Percentiles rank a stretch among this genome's conserved stretches.
phyloP scores from a whole-genome alignment of 2,329 filamentous ascomycete species.

The Fusarium burgessii region DNA sequence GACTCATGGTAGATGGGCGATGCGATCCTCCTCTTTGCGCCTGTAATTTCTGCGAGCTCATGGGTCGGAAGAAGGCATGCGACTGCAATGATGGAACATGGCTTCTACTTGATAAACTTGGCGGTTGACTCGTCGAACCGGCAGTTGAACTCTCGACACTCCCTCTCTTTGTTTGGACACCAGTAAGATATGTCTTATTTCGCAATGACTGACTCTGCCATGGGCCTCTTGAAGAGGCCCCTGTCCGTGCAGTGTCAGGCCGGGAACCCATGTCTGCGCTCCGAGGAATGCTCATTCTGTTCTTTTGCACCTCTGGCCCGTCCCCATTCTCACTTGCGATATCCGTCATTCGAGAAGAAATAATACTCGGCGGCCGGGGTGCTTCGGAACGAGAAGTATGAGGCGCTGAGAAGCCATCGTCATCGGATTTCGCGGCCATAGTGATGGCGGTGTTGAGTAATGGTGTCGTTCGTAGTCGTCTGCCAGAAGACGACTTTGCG shows the following conservation, averaged over 20 bases:
- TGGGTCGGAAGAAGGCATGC: constrained; percentile 93
- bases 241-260: constrained; percentile 66
- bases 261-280: constrained; percentile 62
- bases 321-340: constrained; percentile 69
- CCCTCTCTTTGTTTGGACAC: constrained; percentile 58
- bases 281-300: constrained; percentile 49
- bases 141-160: constrained; percentile 59
- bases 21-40: constrained; percentile 78
- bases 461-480: constrained; percentile 33
- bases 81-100: constrained; percentile 92
- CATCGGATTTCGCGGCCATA: constrained; percentile 55
- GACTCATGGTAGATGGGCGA: constrained; percentile 58
- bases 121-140: constrained; percentile 63
- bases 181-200: constrained; percentile 57
- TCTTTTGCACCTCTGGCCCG: constrained; percentile 52
- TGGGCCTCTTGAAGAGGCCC: constrained; percentile 56
- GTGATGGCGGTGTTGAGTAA: constrained; percentile 32
- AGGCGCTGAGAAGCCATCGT: constrained; percentile 54
- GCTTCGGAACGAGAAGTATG: constrained; percentile 57
- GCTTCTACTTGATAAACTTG: constrained; percentile 79
- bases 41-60: constrained; percentile 96
- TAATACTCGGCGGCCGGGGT: constrained; percentile 70
- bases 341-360: constrained; percentile 79
- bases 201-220: constrained; percentile 69
- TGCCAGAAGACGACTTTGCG: constrained; percentile 27